Evolutionary conservation across 495 filamentous ascomycete species (phyloP).

Genomic region (Pseudevernia furfuracea): DNA sequence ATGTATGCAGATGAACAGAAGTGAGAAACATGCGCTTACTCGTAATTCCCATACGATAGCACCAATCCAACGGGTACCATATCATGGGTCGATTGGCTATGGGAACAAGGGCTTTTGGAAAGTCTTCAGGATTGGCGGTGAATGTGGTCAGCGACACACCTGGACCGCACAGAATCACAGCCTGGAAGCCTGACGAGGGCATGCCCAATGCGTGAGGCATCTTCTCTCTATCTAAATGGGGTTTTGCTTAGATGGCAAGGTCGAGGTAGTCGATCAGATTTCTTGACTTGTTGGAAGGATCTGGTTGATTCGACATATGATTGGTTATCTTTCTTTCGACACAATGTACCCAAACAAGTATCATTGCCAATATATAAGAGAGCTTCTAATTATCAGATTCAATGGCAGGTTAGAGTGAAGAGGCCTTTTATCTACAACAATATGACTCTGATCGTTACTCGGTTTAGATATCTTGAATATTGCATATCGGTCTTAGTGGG

Average conservation of each 20-base stretch:
- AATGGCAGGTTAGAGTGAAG: neutral
- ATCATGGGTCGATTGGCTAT: constrained; percentile 96
- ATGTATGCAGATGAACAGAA: neutral
- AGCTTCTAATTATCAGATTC: neutral
- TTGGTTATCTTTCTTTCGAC: neutral
- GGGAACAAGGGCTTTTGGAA: constrained; percentile 82
- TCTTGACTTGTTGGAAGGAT: neutral
- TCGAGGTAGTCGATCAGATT: neutral
- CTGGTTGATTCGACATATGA: neutral
- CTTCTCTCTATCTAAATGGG: neutral
- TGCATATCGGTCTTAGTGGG: neutral
- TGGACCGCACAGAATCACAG: constrained; percentile 85
- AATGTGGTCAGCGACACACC: constrained; percentile 88
- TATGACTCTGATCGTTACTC: neutral
- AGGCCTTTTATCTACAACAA: neutral
- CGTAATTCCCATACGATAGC: constrained; percentile 74
- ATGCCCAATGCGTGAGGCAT: constrained; percentile 67
- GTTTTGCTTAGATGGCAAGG: neutral
- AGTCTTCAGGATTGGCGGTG: constrained; percentile 79
- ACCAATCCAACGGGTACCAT: constrained; percentile 89
- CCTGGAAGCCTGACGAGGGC: constrained; percentile 77
- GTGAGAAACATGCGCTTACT: constrained; percentile 41
- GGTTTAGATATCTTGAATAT: neutral
- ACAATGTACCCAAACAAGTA: neutral
- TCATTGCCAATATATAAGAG: too few relatives aligned